Percentiles rank a stretch among this genome's conserved stretches.
These are phyloP conservation scores for Elongisporangium undulatum DNA, from an alignment of 352 stramenopile species.

Conservation along the genomic window DNA sequence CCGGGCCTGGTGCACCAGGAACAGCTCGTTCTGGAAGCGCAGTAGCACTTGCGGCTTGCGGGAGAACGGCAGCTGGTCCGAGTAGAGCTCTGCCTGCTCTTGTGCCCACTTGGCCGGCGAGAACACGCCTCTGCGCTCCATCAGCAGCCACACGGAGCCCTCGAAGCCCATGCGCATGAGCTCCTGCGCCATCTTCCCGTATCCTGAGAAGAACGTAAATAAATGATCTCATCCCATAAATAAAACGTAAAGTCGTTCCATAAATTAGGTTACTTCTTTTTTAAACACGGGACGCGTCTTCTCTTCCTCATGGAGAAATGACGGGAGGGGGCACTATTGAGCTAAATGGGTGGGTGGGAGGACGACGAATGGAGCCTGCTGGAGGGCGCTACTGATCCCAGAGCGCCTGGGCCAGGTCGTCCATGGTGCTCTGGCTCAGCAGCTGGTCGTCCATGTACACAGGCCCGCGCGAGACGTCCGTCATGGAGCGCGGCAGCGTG, in stretches of 20 bases:
- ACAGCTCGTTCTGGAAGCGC: constrained; percentile 15
- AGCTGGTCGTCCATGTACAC: background rate
- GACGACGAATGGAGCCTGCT: background rate
- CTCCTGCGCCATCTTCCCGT: background rate
- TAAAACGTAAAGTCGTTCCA: background rate
- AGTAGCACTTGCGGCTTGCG: constrained; percentile 23
- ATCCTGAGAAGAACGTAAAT: background rate
- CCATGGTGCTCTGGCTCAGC: background rate
- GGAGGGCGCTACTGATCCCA: constrained; percentile 4
- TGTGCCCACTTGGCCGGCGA: constrained; percentile 28
- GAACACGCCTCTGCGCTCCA: constrained; percentile 31
- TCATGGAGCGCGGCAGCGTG: background rate
- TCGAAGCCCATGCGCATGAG: constrained; percentile 14
- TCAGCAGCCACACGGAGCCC: constrained; percentile 24
- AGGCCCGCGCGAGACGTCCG: background rate
- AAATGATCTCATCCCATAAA: background rate
- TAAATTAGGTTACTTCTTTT: background rate
- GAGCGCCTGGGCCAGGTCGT: constrained; percentile 8
- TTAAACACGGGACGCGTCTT: background rate
- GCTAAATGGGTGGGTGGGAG: background rate
- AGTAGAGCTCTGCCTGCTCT: constrained; percentile 12
- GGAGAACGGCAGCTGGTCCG: constrained; percentile 28
- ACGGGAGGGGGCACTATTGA: background rate
- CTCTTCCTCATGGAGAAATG: background rate
- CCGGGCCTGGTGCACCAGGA: constrained; percentile 17